Evolutionary conservation across 257 asterid species (phyloP).

Genomic region (Forsythia viridissima): DNA sequence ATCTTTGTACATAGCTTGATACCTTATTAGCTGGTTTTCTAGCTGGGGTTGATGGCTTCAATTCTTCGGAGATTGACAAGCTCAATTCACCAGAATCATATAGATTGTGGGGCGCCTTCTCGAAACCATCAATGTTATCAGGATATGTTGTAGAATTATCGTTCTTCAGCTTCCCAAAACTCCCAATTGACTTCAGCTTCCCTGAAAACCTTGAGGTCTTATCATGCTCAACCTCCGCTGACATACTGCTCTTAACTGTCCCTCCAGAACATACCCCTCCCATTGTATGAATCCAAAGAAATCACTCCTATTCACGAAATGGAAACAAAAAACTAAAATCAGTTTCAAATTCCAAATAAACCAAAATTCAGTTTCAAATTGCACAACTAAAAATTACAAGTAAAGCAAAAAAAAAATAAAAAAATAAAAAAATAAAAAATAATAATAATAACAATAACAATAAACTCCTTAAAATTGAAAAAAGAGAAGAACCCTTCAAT

Average conservation of each 20-base stretch:
- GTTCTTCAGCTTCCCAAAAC: slow-evolving; percentile 48
- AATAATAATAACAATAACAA: too few relatives aligned
- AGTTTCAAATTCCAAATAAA: too few relatives aligned
- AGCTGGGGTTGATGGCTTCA: slow-evolving; percentile 71
- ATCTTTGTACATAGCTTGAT: slow-evolving; percentile 7
- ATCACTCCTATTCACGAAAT: slow-evolving; percentile 18
- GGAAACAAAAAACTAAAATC: slow-evolving; percentile 1
- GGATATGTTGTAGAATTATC: slow-evolving; percentile 46
- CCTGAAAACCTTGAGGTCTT: slow-evolving; percentile 72
- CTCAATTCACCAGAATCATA: slow-evolving; percentile 79
- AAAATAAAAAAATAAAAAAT: too few relatives aligned
- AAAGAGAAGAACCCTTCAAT: background rate
- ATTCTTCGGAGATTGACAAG: slow-evolving; percentile 60
- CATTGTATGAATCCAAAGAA: slow-evolving; percentile 46
- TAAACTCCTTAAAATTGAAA: background rate
- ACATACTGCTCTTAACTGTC: slow-evolving; percentile 44
- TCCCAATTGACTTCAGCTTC: slow-evolving; percentile 55
- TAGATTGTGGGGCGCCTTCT: slow-evolving; percentile 54
- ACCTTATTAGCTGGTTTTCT: slow-evolving; percentile 67
- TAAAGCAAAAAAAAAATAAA: background rate
- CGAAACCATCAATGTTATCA: slow-evolving; percentile 48
- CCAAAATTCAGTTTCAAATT: background rate
- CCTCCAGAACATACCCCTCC: slow-evolving; percentile 94
- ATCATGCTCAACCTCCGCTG: slow-evolving; percentile 45
- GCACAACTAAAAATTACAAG: background rate